phyloP scores from a whole-genome alignment of 345 rosid species.

The Noccaea bulbosa region DNA sequence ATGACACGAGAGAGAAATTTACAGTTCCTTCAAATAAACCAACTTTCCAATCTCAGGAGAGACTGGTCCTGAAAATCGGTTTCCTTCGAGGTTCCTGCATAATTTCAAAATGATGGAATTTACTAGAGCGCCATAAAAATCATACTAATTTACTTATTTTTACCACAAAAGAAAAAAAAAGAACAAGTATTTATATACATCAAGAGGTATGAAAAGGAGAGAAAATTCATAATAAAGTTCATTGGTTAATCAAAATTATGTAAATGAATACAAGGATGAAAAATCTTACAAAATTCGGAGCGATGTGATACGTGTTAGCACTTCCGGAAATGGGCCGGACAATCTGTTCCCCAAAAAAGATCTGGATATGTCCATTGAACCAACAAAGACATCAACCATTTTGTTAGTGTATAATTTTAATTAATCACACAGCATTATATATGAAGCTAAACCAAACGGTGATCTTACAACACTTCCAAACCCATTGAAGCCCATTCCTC shows the following conservation, averaged over 20 bases:
- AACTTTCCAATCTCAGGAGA: conserved; percentile 67
- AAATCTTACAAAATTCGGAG: conserved; percentile 61
- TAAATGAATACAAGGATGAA: background rate
- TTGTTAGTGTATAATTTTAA: background rate
- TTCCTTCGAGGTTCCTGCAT: conserved; percentile 72
- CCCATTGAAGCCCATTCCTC: conserved; percentile 62
- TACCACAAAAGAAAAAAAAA: background rate
- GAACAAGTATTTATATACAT: background rate
- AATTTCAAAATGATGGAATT: conserved; percentile 7
- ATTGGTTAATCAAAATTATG: background rate
- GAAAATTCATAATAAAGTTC: background rate
- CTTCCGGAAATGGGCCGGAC: conserved; percentile 71
- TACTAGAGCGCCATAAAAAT: background rate
- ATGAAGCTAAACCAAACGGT: background rate
- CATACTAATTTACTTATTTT: no score
- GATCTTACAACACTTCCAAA: conserved; percentile 56
- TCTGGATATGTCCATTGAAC: conserved; percentile 41
- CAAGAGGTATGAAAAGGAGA: background rate
- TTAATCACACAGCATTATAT: background rate
- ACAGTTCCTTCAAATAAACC: conserved; percentile 59
- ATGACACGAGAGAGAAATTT: conserved; percentile 27
- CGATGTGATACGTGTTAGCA: conserved; percentile 58
- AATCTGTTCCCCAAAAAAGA: conserved; percentile 69
- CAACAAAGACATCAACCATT: conserved; percentile 1
- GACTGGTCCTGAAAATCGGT: conserved; percentile 60